Evolutionary conservation across 176 grass and related monocot species (phyloP).

Genomic region (Canna indica): DNA sequence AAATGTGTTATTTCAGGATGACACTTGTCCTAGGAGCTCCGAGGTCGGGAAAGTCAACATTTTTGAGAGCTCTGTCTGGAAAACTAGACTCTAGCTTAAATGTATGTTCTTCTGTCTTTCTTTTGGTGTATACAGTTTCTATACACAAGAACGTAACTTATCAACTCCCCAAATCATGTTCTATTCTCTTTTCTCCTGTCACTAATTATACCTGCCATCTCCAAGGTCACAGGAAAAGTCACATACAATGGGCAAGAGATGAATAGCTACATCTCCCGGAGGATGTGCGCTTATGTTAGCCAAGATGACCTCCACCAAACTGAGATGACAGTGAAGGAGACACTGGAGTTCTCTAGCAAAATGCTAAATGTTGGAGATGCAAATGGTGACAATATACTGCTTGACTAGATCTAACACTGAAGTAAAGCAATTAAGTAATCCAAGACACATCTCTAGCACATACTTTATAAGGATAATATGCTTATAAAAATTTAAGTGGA

Average conservation of each 20-base stretch:
- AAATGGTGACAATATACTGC: not conserved
- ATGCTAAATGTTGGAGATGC: conserved; percentile 7
- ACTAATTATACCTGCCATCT: not conserved
- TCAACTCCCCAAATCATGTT: not conserved
- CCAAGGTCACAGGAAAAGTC: conserved; percentile 10
- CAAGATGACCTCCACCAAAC: conserved; percentile 9
- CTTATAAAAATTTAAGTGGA: not conserved
- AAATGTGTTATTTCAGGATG: conserved; percentile 8
- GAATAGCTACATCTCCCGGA: not conserved
- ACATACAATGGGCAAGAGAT: conserved; percentile 14
- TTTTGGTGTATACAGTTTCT: not conserved
- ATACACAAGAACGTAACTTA: not conserved
- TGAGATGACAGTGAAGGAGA: conserved; percentile 16
- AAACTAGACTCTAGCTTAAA: conserved; percentile 14
- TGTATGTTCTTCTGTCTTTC: not conserved
- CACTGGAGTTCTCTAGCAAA: conserved; percentile 5
- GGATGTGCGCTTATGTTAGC: conserved; percentile 14
- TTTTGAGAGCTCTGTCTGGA: conserved; percentile 16
- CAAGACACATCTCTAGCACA: not conserved
- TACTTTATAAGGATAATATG: not conserved
- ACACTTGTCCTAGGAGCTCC: conserved; percentile 16
- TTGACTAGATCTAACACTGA: not conserved
- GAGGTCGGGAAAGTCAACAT: conserved; percentile 10
- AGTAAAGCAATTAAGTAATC: not conserved
- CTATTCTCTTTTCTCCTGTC: not conserved